A percentile compares a stretch with the other conserved stretches of the same genome.
Evolutionary conservation across 2,329 filamentous ascomycete species (phyloP).

Genomic region (Balansia obtecta): DNA sequence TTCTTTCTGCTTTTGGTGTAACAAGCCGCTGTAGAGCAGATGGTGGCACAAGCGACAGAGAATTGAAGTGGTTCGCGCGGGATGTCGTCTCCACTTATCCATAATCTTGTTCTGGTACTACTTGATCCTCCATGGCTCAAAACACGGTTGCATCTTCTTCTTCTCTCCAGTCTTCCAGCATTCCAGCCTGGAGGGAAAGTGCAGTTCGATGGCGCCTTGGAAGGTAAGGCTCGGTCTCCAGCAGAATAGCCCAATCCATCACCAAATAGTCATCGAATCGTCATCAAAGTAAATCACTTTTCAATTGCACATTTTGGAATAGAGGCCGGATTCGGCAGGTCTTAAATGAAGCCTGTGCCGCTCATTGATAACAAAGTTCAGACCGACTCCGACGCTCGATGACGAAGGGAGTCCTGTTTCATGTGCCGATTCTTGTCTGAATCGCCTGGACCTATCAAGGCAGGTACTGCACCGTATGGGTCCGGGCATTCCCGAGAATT

Average conservation of each 20-base stretch:
- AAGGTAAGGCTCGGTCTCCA: too few species aligned
- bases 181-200: too few species aligned
- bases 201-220: too few species aligned
- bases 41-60: conserved; percentile 1
- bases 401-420: not conserved
- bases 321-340: not conserved
- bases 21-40: not conserved
- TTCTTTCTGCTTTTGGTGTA: not conserved
- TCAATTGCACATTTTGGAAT: not conserved
- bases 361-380: not conserved
- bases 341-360: not conserved
- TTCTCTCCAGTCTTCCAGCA: too few species aligned
- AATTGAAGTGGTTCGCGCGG: not conserved
- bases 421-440: not conserved
- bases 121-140: too few species aligned
- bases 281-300: not conserved
- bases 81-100: not conserved
- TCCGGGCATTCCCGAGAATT: too few species aligned
- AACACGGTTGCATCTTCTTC: too few species aligned
- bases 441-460: too few species aligned
- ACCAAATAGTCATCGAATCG: not conserved
- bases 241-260: too few species aligned
- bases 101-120: not conserved
- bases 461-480: too few species aligned
- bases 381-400: not conserved